These are phyloP conservation scores for Crucihimalaya himalaica DNA, from an alignment of 345 rosid genomes.

Conservation along the genomic window DNA sequence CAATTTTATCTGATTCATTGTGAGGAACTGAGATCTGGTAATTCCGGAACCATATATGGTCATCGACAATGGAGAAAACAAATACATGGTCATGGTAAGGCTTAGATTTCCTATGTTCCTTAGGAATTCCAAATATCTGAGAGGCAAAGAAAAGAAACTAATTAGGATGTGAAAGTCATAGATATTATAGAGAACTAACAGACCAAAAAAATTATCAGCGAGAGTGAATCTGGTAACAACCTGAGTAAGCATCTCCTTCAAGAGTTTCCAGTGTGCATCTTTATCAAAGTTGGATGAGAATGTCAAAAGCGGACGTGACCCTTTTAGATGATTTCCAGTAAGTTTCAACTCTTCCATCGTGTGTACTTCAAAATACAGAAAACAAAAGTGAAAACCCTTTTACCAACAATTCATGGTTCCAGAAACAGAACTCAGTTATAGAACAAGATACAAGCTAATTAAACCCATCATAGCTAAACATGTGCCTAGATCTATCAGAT, in stretches of 20 bases:
- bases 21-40: slow-evolving; percentile 98
- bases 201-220: neutral
- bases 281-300: slow-evolving; percentile 85
- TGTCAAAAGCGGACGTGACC: slow-evolving; percentile 84
- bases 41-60: slow-evolving; percentile 97
- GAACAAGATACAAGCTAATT: neutral
- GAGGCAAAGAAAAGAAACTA: neutral
- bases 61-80: slow-evolving; percentile 91
- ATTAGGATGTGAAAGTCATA: neutral
- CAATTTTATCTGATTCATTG: slow-evolving; percentile 81
- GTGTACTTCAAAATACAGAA: slow-evolving; percentile 55
- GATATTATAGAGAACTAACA: neutral
- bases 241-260: slow-evolving; percentile 90
- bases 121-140: slow-evolving; percentile 90
- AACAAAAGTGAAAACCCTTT: slow-evolving; percentile 15
- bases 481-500: neutral
- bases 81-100: slow-evolving; percentile 97
- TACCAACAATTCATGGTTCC: neutral
- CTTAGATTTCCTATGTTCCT: slow-evolving; percentile 88
- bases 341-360: slow-evolving; percentile 97
- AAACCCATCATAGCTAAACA: neutral
- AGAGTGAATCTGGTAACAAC: slow-evolving; percentile 38
- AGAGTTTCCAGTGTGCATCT: slow-evolving; percentile 86
- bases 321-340: slow-evolving; percentile 92
- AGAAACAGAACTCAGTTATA: neutral